Conservation (phyloP, 2,329 filamentous ascomycete species). For the Aspergillus sp. region DNA sequence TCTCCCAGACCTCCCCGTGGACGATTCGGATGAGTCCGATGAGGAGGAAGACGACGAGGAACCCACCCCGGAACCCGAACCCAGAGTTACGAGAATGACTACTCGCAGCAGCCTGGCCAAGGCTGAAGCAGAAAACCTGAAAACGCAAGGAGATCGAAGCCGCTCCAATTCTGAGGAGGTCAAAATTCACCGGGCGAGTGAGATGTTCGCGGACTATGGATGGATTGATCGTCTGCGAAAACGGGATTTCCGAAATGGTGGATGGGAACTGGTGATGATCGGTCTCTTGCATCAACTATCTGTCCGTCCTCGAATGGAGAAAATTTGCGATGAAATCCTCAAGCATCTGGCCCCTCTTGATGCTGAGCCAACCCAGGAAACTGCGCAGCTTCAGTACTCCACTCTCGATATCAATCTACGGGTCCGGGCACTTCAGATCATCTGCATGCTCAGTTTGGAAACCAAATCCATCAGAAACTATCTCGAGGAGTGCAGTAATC, state of each 20-base stretch:
- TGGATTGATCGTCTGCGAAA: slow-evolving; percentile 83
- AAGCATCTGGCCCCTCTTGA: slow-evolving; percentile 75
- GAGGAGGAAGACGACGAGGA: slow-evolving; percentile 55
- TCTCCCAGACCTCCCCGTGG: slow-evolving; percentile 68
- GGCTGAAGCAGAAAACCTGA: slow-evolving; percentile 66
- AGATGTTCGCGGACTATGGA: slow-evolving; percentile 67
- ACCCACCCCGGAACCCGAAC: slow-evolving; percentile 67
- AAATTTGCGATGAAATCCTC: slow-evolving; percentile 73
- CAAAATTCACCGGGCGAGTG: slow-evolving; percentile 55
- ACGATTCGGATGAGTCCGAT: slow-evolving; percentile 62
- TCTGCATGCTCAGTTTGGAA: slow-evolving; percentile 79
- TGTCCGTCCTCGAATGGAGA: slow-evolving; percentile 64
- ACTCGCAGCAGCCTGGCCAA: slow-evolving; percentile 85
- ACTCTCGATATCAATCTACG: slow-evolving; percentile 78
- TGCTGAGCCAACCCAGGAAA: slow-evolving; percentile 69
- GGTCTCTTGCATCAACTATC: slow-evolving; percentile 83
- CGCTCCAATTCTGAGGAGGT: slow-evolving; percentile 29
- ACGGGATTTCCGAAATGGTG: slow-evolving; percentile 80
- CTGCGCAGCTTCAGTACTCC: slow-evolving; percentile 66
- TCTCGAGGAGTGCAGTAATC: slow-evolving; percentile 85
- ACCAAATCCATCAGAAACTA: slow-evolving; percentile 83
- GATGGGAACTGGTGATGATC: slow-evolving; percentile 87
- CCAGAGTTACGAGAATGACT: slow-evolving; percentile 59
- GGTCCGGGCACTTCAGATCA: slow-evolving; percentile 73
- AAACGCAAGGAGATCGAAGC: slow-evolving; percentile 55